Percentiles rank a stretch among this genome's conserved stretches.
phyloP scores from a whole-genome alignment of 495 filamentous ascomycete species.

The Penicillium psychrofluorescens region DNA sequence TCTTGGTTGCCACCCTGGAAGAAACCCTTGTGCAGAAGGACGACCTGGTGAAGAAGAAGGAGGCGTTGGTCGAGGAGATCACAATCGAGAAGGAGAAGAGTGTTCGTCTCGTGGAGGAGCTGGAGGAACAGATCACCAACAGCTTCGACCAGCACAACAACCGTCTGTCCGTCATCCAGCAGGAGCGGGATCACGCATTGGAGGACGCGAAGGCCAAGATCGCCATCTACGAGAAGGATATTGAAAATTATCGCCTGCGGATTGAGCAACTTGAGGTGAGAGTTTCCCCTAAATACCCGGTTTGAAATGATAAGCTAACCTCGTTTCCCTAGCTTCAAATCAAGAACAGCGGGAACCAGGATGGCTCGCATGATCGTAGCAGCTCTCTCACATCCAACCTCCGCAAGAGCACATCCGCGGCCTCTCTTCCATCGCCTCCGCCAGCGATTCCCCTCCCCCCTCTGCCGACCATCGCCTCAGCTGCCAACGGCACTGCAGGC shows the following conservation, averaged over 20 bases:
- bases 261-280: constrained; percentile 46
- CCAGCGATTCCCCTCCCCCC: constrained; percentile 92
- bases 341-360: constrained; percentile 35
- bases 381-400: constrained; percentile 72
- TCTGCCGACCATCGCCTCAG: constrained; percentile 35
- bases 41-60: constrained; percentile 66
- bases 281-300: neutral
- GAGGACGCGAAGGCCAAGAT: constrained; percentile 42
- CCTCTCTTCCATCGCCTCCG: constrained; percentile 85
- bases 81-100: constrained; percentile 70
- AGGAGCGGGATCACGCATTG: constrained; percentile 43
- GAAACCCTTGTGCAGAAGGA: constrained; percentile 61
- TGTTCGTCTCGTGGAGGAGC: constrained; percentile 82
- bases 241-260: constrained; percentile 42
- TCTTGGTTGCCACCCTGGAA: constrained; percentile 49
- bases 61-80: constrained; percentile 50
- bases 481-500: constrained; percentile 22
- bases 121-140: constrained; percentile 92
- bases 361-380: constrained; percentile 53
- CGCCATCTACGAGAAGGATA: constrained; percentile 40
- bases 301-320: neutral
- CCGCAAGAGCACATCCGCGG: constrained; percentile 77
- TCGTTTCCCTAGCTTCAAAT: constrained; percentile 26
- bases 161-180: constrained; percentile 63
- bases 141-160: constrained; percentile 94